Evolutionary conservation across 2,329 filamentous ascomycete genomes (phyloP), one percentile per base, ranked within the genome.

Genomic region (Dothistroma septosporum): DNA sequence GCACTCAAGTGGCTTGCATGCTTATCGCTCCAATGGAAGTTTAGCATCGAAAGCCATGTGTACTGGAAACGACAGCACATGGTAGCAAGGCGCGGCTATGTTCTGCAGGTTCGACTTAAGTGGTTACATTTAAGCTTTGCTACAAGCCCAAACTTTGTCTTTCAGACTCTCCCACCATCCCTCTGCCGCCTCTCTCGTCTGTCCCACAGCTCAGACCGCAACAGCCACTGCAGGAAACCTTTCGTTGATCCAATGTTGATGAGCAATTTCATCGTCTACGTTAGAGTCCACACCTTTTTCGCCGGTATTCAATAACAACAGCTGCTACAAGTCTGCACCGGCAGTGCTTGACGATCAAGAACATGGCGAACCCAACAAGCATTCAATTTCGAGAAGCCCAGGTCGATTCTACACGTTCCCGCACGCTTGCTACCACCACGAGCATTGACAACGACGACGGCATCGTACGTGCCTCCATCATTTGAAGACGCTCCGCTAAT

Each of bases 381-480:
- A 50, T 50, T n/a, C 47, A 50, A 4, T 49, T 49, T 19, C 21
- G 16, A 12, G 47, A 28, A n/a, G 4, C 47, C 8, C 19, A 28
- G 12, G 6, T 31, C 47, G 19, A 50, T 3, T 28, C 50, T 11
- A 12, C 31, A 11, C 50, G 50, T 16, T 11, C 31, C 6, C 50
- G 50, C 14, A 19, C 50, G 10, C 7, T 31, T 21, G 46, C 48
- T 4, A 37, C 48, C 10, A 41, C 56, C 16, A 58, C 28, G 19
- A 33, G 56, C 21, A 21, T 52, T 5, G 56, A 58, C 22, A 53
- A 21, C 48, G 56, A 53, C 24, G 56, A 52, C 8, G 56, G 56
- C 46, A 58, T 58, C 19, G 56, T 58, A 41, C 11, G 56, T 31
- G 11, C 10, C n/a, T 55, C 22, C 22, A 14, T 31, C 5, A 12